phyloP scores from a whole-genome alignment of 2,329 filamentous ascomycete genomes.

The Neofusicoccum sp. region DNA sequence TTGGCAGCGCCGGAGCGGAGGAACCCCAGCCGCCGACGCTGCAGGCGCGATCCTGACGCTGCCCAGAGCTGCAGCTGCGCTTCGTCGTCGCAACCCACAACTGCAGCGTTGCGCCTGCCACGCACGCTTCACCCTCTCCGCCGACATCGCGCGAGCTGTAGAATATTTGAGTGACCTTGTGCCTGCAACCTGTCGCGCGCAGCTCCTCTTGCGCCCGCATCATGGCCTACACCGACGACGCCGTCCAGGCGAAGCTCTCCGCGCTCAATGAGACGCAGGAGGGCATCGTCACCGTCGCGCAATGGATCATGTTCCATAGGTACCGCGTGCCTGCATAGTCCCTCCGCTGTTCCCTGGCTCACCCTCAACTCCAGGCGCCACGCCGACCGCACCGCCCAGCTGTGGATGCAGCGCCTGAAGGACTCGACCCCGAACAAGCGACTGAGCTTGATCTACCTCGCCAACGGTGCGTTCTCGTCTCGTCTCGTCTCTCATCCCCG shows the following conservation, averaged over 20 bases:
- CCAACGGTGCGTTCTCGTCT: constrained; percentile 70
- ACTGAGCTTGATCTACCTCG: constrained; percentile 88
- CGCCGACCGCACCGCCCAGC: constrained; percentile 83
- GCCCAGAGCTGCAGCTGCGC: not conserved
- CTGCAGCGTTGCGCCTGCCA: not conserved
- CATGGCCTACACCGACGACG: constrained; percentile 96
- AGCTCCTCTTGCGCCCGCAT: constrained; percentile 11
- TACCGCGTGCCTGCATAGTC: constrained; percentile 43
- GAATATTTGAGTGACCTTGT: constrained; percentile 20
- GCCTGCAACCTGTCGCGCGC: constrained; percentile 25
- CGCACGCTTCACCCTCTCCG: not conserved
- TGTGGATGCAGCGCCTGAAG: constrained; percentile 88
- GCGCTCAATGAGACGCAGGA: constrained; percentile 97
- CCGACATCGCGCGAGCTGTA: constrained; percentile 14
- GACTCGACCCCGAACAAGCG: constrained; percentile 84
- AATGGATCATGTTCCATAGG: constrained; percentile 99
- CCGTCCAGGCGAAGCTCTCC: constrained; percentile 89
- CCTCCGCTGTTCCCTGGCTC: not conserved
- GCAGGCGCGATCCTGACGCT: not conserved
- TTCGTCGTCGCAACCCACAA: not conserved
- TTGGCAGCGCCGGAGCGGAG: constrained; percentile 6
- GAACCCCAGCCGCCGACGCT: not conserved
- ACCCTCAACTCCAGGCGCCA: constrained; percentile 65
- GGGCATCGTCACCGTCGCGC: constrained; percentile 90
- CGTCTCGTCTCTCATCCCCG: not conserved